phyloP scores from a whole-genome alignment of 352 stramenopile genomes.

The Thraustochytrium striatum region DNA sequence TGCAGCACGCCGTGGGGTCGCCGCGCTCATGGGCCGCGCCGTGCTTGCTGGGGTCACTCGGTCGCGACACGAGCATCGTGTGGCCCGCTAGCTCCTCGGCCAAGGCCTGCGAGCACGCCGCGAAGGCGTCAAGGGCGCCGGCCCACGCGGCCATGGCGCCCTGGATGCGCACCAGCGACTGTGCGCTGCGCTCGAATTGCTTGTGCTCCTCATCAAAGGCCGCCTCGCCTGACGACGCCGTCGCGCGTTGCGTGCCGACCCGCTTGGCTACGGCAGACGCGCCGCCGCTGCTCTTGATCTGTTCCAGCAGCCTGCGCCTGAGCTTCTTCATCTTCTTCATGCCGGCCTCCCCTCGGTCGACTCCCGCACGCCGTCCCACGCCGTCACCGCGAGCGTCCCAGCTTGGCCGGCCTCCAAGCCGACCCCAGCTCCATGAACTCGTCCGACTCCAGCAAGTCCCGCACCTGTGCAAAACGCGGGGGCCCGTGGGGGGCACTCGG shows the following conservation, averaged over 20 bases:
- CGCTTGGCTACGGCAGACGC: no score
- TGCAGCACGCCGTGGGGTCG: slow-evolving; percentile 19
- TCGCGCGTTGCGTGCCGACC: no score
- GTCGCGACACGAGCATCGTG: slow-evolving; percentile 32
- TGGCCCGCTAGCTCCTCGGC: slow-evolving; percentile 42
- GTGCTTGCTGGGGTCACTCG: neutral
- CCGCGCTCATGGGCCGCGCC: neutral
- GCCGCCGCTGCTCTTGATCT: slow-evolving; percentile 9
- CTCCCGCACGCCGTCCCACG: neutral
- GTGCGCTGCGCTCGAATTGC: neutral
- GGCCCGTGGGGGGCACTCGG: neutral
- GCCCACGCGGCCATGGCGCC: slow-evolving; percentile 37
- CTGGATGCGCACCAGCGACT: neutral
- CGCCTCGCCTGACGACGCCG: neutral
- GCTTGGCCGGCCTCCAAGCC: no score
- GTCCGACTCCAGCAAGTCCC: neutral
- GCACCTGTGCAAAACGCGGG: neutral
- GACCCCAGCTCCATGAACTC: no score
- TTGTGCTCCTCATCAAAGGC: neutral
- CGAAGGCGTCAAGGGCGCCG: slow-evolving; percentile 20
- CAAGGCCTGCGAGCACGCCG: slow-evolving; percentile 21
- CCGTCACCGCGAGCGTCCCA: neutral
- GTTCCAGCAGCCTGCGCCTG: slow-evolving; percentile 28
- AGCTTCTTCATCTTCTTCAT: slow-evolving; percentile 46
- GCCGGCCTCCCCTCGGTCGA: neutral